Evolutionary conservation across 495 filamentous ascomycete genomes (phyloP).

Genomic region (Lasiosphaeria miniovina): DNA sequence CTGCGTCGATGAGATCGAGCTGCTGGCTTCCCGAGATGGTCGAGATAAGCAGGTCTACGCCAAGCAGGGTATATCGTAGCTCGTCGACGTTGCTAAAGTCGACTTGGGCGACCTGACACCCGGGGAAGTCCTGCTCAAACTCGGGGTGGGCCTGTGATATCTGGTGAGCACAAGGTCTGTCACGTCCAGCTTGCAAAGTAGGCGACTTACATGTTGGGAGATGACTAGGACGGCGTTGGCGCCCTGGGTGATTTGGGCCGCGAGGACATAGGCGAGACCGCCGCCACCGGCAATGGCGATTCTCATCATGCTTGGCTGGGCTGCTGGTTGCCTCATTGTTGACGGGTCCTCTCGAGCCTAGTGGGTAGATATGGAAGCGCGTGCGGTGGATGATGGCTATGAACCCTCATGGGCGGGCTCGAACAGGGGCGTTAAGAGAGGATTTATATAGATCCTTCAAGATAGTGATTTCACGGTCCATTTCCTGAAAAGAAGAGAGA

Average conservation of each 20-base stretch:
- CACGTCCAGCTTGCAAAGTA: not conserved
- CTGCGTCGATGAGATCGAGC: slow-evolving; percentile 70
- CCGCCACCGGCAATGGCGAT: slow-evolving; percentile 72
- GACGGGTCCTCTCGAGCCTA: not conserved
- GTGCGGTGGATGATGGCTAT: not conserved
- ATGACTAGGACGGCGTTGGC: slow-evolving; percentile 67
- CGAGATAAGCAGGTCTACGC: slow-evolving; percentile 73
- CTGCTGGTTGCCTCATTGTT: slow-evolving; percentile 36
- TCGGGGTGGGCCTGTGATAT: slow-evolving; percentile 29
- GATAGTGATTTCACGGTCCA: slow-evolving; percentile 3
- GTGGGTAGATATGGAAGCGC: not conserved
- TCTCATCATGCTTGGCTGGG: slow-evolving; percentile 54
- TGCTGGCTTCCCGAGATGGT: slow-evolving; percentile 64
- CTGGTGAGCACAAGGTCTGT: slow-evolving; percentile 8
- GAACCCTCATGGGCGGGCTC: slow-evolving; percentile 3
- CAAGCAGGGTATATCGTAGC: slow-evolving; percentile 60
- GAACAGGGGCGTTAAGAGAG: not conserved
- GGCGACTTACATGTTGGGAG: slow-evolving; percentile 53
- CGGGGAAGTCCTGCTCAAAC: slow-evolving; percentile 40
- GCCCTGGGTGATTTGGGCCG: slow-evolving; percentile 55
- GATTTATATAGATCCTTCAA: not conserved
- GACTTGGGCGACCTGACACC: slow-evolving; percentile 59
- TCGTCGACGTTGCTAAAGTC: slow-evolving; percentile 57
- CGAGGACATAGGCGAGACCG: slow-evolving; percentile 63
- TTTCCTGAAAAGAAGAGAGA: slow-evolving; percentile 2